A percentile compares a stretch with the other conserved stretches of the same genome.
These are phyloP conservation scores for Castanopsis chinensis DNA, from an alignment of 306 rosid species.

Conservation along the genomic window DNA sequence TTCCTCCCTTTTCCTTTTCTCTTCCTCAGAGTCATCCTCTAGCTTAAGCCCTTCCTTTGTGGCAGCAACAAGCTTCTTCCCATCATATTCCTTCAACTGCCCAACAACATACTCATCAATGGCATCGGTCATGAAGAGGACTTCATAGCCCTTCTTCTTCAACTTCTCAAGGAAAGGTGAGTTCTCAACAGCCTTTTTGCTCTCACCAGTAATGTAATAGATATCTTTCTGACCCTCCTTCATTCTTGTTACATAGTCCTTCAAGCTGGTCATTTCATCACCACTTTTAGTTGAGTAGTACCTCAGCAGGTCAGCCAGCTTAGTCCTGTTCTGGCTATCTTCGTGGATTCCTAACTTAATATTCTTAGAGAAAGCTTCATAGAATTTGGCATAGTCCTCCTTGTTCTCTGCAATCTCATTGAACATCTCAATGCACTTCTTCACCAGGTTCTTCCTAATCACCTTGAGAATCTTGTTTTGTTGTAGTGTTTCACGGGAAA, in stretches of 20 bases:
- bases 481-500: slow-evolving; percentile 33
- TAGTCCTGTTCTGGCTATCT: slow-evolving; percentile 25
- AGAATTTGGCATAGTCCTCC: slow-evolving; percentile 24
- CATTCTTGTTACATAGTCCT: slow-evolving; percentile 37
- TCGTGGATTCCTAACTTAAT: slow-evolving; percentile 32
- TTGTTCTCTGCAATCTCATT: slow-evolving; percentile 22
- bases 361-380: slow-evolving; percentile 31
- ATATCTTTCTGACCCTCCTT: slow-evolving; percentile 29
- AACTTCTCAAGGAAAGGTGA: slow-evolving; percentile 33
- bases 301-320: slow-evolving; percentile 30
- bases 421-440: slow-evolving; percentile 37
- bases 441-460: slow-evolving; percentile 34
- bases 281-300: slow-evolving; percentile 31
- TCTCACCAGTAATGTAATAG: slow-evolving; percentile 29
- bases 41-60: slow-evolving; percentile 34
- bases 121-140: slow-evolving; percentile 31
- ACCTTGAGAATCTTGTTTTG: slow-evolving; percentile 37
- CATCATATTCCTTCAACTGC: slow-evolving; percentile 36
- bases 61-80: slow-evolving; percentile 30
- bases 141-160: slow-evolving; percentile 30
- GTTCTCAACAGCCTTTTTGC: slow-evolving; percentile 30
- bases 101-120: slow-evolving; percentile 31
- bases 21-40: slow-evolving; percentile 30
- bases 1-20: slow-evolving; percentile 21
- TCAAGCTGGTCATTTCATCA: slow-evolving; percentile 34